Conservation (phyloP, 75 land plant species). For the Sequoia sempervirens region DNA sequence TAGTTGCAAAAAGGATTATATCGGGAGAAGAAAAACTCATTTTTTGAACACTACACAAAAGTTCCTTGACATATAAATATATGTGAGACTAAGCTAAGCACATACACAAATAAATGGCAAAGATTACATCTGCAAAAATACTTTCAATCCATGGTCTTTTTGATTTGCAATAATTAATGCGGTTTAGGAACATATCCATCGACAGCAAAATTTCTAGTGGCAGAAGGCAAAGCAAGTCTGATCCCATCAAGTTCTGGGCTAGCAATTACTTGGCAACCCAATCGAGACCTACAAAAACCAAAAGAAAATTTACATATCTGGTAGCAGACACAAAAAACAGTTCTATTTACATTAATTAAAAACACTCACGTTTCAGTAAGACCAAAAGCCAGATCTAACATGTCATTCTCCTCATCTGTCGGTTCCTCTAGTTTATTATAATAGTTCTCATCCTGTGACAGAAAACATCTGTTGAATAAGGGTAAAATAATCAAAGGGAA, state of each 20-base stretch:
- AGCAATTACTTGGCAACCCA: conserved; percentile 94
- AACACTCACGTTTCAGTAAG: conserved; percentile 74
- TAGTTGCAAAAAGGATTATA: too few relatives aligned
- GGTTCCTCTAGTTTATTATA: conserved; percentile 89
- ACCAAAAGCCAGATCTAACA: conserved; percentile 98
- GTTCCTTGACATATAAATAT: background rate
- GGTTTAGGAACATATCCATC: conserved; percentile 92
- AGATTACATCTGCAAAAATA: background rate
- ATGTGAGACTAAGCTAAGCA: background rate
- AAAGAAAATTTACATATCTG: background rate
- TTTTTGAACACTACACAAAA: too few relatives aligned
- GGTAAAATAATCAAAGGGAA: background rate
- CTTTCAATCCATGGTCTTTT: background rate
- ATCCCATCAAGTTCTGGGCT: conserved; percentile 90
- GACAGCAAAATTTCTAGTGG: conserved; percentile 92
- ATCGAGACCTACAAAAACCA: conserved; percentile 60
- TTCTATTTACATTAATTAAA: background rate
- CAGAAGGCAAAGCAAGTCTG: conserved; percentile 77
- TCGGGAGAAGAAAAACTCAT: too few relatives aligned
- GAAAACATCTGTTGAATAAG: background rate
- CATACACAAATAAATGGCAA: background rate
- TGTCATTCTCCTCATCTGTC: conserved; percentile 96
- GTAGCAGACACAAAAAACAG: background rate
- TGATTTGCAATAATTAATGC: conserved; percentile 25
- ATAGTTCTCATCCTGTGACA: conserved; percentile 59